Evolutionary conservation across 768 basidiomycete genomes (phyloP).

Genomic region (Lentinus tigrinus): DNA sequence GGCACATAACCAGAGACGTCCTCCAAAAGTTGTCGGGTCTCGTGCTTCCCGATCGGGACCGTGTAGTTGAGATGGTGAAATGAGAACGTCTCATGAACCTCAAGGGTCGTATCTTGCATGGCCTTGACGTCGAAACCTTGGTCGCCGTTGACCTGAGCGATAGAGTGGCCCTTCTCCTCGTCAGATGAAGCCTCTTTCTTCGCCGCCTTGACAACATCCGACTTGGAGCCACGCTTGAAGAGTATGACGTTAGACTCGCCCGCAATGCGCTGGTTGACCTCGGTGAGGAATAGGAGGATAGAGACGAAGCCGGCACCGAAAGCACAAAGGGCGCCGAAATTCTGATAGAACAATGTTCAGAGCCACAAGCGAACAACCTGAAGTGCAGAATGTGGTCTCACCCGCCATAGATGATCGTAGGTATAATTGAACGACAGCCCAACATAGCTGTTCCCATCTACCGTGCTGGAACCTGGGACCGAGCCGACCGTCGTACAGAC

Average conservation of each 20-base stretch:
- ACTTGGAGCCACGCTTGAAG: conserved; percentile 60
- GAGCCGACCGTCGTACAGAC: conserved; percentile 75
- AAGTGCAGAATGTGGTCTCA: conserved; percentile 4
- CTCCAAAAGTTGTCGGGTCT: conserved; percentile 53
- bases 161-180: conserved; percentile 30
- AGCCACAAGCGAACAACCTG: not conserved
- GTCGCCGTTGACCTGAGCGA: not conserved
- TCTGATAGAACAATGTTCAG: conserved; percentile 40
- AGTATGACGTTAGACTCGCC: conserved; percentile 47
- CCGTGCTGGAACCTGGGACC: conserved; percentile 53
- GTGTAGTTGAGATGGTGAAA: conserved; percentile 74
- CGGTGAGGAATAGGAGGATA: conserved; percentile 60
- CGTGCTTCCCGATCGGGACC: conserved; percentile 50
- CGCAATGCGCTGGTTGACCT: conserved; percentile 43
- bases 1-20: conserved; percentile 78
- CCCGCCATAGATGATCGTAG: conserved; percentile 49
- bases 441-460: conserved; percentile 61
- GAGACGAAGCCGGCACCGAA: conserved; percentile 60
- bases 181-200: conserved; percentile 13
- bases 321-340: conserved; percentile 67
- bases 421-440: conserved; percentile 40
- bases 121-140: not conserved
- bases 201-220: conserved; percentile 11
- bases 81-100: conserved; percentile 62
- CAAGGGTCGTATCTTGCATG: conserved; percentile 15